Conservation (phyloP, 208 protist species). For the Trypanosoma rangeli region DNA sequence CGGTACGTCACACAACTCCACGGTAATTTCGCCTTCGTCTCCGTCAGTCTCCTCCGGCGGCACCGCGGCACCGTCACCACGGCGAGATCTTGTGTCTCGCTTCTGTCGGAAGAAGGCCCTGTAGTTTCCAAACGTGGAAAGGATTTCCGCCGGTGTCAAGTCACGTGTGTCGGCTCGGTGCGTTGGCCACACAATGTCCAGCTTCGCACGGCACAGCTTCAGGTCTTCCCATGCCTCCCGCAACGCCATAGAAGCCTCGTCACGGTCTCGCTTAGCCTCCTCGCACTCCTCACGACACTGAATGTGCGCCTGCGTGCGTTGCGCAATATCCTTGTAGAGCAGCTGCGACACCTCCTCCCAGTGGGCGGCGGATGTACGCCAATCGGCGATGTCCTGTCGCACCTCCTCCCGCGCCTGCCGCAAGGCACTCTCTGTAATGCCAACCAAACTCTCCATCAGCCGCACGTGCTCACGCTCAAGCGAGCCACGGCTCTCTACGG, state of each 20-base stretch:
- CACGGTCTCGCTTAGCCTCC: constrained; percentile 72
- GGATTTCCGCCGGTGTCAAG: constrained; percentile 66
- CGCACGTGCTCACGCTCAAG: constrained; percentile 74
- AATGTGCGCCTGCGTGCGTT: constrained; percentile 73
- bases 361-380: constrained; percentile 55
- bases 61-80: background rate
- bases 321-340: constrained; percentile 84
- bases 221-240: constrained; percentile 43
- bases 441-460: constrained; percentile 80
- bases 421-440: constrained; percentile 65
- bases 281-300: constrained; percentile 85
- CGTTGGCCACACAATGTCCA: constrained; percentile 83
- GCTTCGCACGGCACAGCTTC: constrained; percentile 61
- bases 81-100: background rate
- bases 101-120: constrained; percentile 26
- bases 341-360: constrained; percentile 88
- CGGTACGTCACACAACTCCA: constrained; percentile 30
- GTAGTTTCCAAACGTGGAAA: constrained; percentile 48
- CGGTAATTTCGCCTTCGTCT: constrained; percentile 15
- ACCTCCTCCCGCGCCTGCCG: constrained; percentile 67
- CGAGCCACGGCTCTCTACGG: constrained; percentile 38
- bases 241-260: constrained; percentile 48
- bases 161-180: constrained; percentile 64
- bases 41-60: constrained; percentile 3
- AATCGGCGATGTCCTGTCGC: constrained; percentile 61